phyloP scores from a whole-genome alignment of 495 filamentous ascomycete species.

The Cladorrhinum samala region DNA sequence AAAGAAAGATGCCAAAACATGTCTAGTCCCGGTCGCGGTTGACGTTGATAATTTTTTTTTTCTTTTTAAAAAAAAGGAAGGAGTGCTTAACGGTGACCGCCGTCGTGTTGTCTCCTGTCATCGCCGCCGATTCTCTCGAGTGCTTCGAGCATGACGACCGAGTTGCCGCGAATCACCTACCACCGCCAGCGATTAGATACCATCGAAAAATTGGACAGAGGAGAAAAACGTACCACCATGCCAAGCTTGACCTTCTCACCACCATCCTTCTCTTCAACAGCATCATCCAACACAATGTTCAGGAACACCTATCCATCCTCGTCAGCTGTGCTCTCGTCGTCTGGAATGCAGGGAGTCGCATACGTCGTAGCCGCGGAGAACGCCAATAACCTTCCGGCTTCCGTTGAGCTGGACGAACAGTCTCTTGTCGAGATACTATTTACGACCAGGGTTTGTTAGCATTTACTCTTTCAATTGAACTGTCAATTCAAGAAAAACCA shows the following conservation, averaged over 20 bases:
- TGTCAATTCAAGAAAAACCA: neutral
- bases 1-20: neutral
- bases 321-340: too few species aligned
- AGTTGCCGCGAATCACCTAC: conserved; percentile 81
- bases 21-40: neutral
- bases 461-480: conserved; percentile 6
- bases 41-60: neutral
- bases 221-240: conserved; percentile 72
- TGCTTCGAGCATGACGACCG: conserved; percentile 92
- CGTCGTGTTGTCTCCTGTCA: conserved; percentile 24
- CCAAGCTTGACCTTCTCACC: conserved; percentile 87
- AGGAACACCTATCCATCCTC: conserved; percentile 71
- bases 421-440: conserved; percentile 97
- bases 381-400: conserved; percentile 91
- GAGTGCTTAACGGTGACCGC: neutral
- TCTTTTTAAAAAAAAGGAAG: neutral
- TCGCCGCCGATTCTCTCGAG: conserved; percentile 53
- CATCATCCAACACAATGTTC: conserved; percentile 96
- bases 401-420: conserved; percentile 97
- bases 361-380: conserved; percentile 94
- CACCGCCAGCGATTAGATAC: conserved; percentile 1
- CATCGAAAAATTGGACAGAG: neutral
- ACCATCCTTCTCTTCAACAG: conserved; percentile 89
- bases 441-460: neutral
- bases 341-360: conserved; percentile 20